Percentiles rank a stretch among this genome's conserved stretches.
phyloP scores from a whole-genome alignment of 2,329 filamentous ascomycete species.

The Dactylellina leptospora region DNA sequence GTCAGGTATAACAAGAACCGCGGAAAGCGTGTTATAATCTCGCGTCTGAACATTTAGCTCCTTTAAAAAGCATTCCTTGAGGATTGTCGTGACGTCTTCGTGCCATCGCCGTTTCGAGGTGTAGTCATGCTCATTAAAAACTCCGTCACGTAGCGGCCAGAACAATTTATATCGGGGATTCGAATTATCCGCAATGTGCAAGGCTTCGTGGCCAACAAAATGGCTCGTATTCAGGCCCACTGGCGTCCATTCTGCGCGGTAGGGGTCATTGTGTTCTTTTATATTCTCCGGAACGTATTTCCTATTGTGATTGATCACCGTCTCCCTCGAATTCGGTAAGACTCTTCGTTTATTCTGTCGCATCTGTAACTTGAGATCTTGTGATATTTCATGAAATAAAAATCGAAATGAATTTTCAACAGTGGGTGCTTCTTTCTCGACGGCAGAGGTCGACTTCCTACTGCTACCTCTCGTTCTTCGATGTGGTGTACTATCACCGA shows the following conservation, averaged over 20 bases:
- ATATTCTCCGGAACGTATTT: slow-evolving; percentile 85
- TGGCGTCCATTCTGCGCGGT: slow-evolving; percentile 96
- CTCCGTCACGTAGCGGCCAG: slow-evolving; percentile 88
- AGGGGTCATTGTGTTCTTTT: slow-evolving; percentile 90
- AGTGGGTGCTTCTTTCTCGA: slow-evolving; percentile 62
- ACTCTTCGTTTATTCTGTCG: slow-evolving; percentile 92
- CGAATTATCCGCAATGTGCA: slow-evolving; percentile 88
- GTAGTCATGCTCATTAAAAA: slow-evolving; percentile 91
- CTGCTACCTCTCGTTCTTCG: slow-evolving; percentile 53
- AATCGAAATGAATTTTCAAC: slow-evolving; percentile 65
- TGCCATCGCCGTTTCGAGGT: slow-evolving; percentile 78
- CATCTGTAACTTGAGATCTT: slow-evolving; percentile 89
- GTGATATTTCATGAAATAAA: slow-evolving; percentile 80
- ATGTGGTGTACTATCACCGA: slow-evolving; percentile 58
- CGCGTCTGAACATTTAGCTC: slow-evolving; percentile 82
- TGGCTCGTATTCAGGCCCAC: slow-evolving; percentile 76
- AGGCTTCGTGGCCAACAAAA: slow-evolving; percentile 81
- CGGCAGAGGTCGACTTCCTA: slow-evolving; percentile 23
- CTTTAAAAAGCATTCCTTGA: slow-evolving; percentile 85
- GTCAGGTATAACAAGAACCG: slow-evolving; percentile 96
- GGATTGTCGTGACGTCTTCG: slow-evolving; percentile 84
- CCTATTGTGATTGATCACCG: slow-evolving; percentile 93
- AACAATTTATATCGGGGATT: slow-evolving; percentile 87
- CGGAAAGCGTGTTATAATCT: slow-evolving; percentile 89
- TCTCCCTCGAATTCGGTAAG: slow-evolving; percentile 94